Evolutionary conservation across 2,329 filamentous ascomycete genomes (phyloP).

Genomic region (Diaporthe vaccinii): DNA sequence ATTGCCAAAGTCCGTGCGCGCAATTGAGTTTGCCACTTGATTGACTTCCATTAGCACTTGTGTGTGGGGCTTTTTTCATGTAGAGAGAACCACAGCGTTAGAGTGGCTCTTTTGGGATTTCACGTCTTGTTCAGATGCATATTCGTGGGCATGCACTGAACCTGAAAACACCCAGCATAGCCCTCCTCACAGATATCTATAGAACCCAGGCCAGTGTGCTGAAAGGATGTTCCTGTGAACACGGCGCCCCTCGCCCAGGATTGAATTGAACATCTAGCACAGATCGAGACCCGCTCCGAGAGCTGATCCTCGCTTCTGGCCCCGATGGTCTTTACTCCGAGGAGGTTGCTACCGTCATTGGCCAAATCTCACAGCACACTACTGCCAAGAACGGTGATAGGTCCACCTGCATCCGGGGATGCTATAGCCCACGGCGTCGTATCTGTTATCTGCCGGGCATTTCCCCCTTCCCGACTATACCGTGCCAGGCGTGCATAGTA

Average conservation of each 20-base stretch:
- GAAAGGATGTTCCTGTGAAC: background rate
- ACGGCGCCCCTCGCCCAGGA: background rate
- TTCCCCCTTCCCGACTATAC: conserved; percentile 19
- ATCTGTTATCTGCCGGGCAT: conserved; percentile 5
- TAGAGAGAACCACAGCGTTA: background rate
- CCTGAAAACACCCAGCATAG: background rate
- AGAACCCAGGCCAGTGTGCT: background rate
- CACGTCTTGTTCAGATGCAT: background rate
- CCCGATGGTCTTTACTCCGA: background rate
- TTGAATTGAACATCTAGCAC: conserved; percentile 2
- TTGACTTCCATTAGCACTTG: background rate
- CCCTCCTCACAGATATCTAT: background rate
- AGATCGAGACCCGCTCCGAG: conserved; percentile 14
- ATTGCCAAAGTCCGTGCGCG: background rate
- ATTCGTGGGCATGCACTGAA: background rate
- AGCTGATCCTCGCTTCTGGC: conserved; percentile 1
- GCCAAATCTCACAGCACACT: background rate
- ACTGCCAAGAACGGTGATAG: conserved; percentile 14
- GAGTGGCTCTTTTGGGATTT: background rate
- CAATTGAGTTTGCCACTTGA: background rate
- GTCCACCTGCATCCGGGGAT: conserved; percentile 12
- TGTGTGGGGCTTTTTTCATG: background rate
- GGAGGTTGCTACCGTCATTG: background rate
- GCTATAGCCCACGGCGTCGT: background rate
- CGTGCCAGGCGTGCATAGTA: conserved; percentile 15